Evolutionary conservation across 805 yeast genomes (phyloP).

Genomic region (Helenozyma baotianmanensis): DNA sequence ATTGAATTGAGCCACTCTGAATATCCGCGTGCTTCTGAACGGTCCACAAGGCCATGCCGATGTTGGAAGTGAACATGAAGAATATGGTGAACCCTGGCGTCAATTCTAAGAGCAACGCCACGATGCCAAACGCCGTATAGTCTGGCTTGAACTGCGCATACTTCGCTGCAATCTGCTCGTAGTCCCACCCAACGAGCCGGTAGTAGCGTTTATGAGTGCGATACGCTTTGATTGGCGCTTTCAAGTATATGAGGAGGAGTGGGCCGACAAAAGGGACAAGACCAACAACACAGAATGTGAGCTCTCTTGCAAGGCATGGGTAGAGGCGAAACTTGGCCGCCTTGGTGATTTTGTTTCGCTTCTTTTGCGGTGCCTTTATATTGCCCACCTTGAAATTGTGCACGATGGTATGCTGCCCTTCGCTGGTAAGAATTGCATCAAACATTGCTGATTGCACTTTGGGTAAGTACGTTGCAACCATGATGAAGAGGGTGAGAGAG

Average conservation of each 20-base stretch:
- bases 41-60: constrained; percentile 67
- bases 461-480: constrained; percentile 42
- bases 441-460: constrained; percentile 43
- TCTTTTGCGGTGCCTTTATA: neutral
- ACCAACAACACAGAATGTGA: constrained; percentile 35
- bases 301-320: constrained; percentile 25
- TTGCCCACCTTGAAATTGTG: constrained; percentile 10
- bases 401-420: constrained; percentile 44
- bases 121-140: constrained; percentile 48
- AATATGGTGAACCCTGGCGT: constrained; percentile 51
- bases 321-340: constrained; percentile 2
- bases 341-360: neutral
- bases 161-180: constrained; percentile 34
- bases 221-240: constrained; percentile 53
- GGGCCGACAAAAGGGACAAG: constrained; percentile 61
- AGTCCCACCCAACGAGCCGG: constrained; percentile 47
- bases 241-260: constrained; percentile 41
- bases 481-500: constrained; percentile 37
- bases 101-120: constrained; percentile 47
- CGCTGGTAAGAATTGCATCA: constrained; percentile 44
- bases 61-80: constrained; percentile 53
- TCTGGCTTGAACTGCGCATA: constrained; percentile 36
- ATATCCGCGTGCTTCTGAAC: constrained; percentile 24
- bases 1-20: neutral
- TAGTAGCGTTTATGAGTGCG: constrained; percentile 54